Evolutionary conservation across 139 green algal species (phyloP).

Genomic region (Closterium sp.): DNA sequence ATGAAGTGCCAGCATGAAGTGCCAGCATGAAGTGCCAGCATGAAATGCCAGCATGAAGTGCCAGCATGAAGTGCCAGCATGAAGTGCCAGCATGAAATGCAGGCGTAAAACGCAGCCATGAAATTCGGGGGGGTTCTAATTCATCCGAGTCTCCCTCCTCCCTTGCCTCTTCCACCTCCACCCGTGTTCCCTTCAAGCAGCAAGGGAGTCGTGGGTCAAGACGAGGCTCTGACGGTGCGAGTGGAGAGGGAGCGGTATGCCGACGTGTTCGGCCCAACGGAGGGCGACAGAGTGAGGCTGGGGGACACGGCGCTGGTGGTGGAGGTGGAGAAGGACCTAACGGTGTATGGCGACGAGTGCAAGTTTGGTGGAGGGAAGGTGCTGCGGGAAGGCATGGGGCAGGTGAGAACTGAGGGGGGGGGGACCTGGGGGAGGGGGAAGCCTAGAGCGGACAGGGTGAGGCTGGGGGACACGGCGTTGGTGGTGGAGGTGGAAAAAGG

Average conservation of each 20-base stretch:
- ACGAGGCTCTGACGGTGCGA: conserved; percentile 13
- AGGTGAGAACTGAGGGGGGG: conserved; percentile 34
- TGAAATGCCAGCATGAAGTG: too few relatives aligned
- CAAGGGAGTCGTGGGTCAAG: conserved; percentile 13
- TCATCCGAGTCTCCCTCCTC: background rate
- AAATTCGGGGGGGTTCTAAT: too few relatives aligned
- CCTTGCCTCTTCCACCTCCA: background rate
- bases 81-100: too few relatives aligned
- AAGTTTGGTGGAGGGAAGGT: conserved; percentile 63
- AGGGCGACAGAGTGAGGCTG: conserved; percentile 48
- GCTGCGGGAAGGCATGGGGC: conserved; percentile 57
- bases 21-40: too few relatives aligned
- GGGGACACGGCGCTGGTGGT: conserved; percentile 52
- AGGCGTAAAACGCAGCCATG: too few relatives aligned
- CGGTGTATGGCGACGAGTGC: conserved; percentile 59
- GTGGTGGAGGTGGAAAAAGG: conserved; percentile 49
- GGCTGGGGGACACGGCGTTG: conserved; percentile 53
- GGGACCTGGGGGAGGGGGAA: background rate
- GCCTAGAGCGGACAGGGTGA: conserved; percentile 37
- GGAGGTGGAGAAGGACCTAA: conserved; percentile 54
- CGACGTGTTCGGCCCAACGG: conserved; percentile 52
- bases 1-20: too few relatives aligned
- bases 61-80: too few relatives aligned
- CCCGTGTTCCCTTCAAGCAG: background rate
- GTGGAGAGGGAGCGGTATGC: conserved; percentile 51